Evolutionary conservation across 306 rosid species (phyloP).

Genomic region (Inga laurina): DNA sequence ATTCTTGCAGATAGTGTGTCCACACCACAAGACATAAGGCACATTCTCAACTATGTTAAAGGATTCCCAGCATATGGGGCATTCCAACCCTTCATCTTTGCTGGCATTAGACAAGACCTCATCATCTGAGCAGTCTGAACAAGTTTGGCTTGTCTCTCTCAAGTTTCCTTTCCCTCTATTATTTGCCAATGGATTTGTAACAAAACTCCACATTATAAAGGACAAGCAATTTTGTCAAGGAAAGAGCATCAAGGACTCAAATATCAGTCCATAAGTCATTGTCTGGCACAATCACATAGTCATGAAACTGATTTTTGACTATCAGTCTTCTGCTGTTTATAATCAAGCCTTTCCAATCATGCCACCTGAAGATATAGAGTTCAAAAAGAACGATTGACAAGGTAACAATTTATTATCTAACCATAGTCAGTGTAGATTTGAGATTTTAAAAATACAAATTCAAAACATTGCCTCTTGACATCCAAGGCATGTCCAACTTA

Average conservation of each 20-base stretch:
- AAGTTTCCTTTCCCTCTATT: constrained; percentile 65
- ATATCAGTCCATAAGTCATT: constrained; percentile 24
- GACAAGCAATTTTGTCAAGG: constrained; percentile 22
- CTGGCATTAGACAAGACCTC: constrained; percentile 77
- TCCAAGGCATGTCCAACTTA: constrained; percentile 18
- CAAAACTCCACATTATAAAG: constrained; percentile 74
- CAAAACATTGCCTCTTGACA: not conserved
- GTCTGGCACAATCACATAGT: constrained; percentile 18
- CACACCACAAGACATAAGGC: constrained; percentile 96
- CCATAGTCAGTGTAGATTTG: not conserved
- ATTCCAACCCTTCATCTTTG: constrained; percentile 83
- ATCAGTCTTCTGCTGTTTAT: constrained; percentile 8
- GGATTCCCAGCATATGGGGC: constrained; percentile 93
- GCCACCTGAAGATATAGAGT: constrained; percentile 7
- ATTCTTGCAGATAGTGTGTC: constrained; percentile 87
- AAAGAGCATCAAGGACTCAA: constrained; percentile 26
- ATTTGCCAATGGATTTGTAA: constrained; percentile 57
- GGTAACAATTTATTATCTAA: not conserved
- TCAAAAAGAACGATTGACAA: constrained; percentile 9
- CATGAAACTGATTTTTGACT: constrained; percentile 16
- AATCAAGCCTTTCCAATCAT: constrained; percentile 10
- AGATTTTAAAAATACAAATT: not conserved
- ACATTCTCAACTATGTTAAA: constrained; percentile 95
- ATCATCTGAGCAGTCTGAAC: constrained; percentile 78
- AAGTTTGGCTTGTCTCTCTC: constrained; percentile 42